Evolutionary conservation across 163 green algal genomes (phyloP).

Genomic region (Chlorella variabilis): DNA sequence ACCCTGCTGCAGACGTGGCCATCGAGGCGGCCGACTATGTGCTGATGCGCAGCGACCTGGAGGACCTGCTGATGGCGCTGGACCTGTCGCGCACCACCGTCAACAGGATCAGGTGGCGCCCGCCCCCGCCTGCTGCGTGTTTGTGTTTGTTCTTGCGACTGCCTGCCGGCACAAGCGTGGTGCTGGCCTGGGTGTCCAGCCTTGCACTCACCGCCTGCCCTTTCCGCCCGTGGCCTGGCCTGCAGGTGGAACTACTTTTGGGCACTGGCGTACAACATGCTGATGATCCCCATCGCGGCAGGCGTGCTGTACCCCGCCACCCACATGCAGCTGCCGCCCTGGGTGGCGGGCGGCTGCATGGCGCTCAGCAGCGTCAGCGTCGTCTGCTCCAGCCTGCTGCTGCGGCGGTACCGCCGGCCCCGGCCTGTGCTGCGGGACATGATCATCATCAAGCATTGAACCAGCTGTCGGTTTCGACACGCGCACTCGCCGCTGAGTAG

Average conservation of each 20-base stretch:
- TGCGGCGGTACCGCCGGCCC: slow-evolving; percentile 61
- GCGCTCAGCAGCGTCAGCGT: slow-evolving; percentile 78
- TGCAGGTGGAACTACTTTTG: slow-evolving; percentile 84
- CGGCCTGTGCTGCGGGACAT: slow-evolving; percentile 39
- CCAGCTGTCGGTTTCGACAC: too few species aligned
- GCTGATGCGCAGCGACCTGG: slow-evolving; percentile 86
- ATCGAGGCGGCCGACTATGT: slow-evolving; percentile 95
- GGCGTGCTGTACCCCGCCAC: slow-evolving; percentile 59
- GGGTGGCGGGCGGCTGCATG: slow-evolving; percentile 43
- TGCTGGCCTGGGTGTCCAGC: background rate
- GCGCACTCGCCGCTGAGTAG: too few species aligned
- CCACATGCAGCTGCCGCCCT: slow-evolving; percentile 80
- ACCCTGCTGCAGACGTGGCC: slow-evolving; percentile 73
- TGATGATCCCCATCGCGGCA: slow-evolving; percentile 81
- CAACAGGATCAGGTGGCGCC: slow-evolving; percentile 67
- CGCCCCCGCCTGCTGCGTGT: background rate
- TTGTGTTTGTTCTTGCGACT: background rate
- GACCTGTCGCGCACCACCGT: slow-evolving; percentile 87
- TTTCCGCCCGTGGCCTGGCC: background rate
- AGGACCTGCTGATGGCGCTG: slow-evolving; percentile 89
- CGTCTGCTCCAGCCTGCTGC: slow-evolving; percentile 85
- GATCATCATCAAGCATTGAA: slow-evolving; percentile 40
- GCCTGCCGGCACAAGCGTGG: too few species aligned
- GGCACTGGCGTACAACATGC: slow-evolving; percentile 86
- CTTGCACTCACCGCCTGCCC: background rate